phyloP scores from a whole-genome alignment of 2,329 filamentous ascomycete genomes.

The Curvularia sp. region DNA sequence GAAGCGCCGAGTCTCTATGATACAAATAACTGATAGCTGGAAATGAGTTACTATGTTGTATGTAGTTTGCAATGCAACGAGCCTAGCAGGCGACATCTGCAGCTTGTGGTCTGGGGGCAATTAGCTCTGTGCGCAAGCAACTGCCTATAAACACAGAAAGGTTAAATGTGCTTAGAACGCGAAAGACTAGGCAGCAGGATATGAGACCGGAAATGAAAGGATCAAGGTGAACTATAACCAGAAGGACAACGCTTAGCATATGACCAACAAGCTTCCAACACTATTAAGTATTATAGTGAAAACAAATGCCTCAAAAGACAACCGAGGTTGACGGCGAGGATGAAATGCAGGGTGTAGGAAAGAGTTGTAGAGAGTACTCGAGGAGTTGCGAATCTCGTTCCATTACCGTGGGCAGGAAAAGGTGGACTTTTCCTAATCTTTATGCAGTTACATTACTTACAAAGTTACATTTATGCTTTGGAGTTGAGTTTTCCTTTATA shows the following conservation, averaged over 20 bases:
- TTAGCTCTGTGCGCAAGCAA: neutral
- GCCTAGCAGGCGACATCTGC: neutral
- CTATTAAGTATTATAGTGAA: no score
- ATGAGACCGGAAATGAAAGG: neutral
- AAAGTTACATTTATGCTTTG: neutral
- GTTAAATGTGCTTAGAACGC: neutral
- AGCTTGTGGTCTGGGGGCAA: constrained; percentile 1
- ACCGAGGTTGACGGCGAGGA: constrained; percentile 1
- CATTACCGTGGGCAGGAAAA: neutral
- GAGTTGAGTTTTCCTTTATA: neutral
- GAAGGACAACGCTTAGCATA: no score
- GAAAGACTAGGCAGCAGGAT: neutral
- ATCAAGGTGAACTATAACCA: neutral
- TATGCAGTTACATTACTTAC: neutral
- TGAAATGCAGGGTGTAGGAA: neutral
- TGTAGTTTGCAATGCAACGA: neutral
- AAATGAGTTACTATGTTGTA: neutral
- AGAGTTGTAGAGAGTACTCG: constrained; percentile 6
- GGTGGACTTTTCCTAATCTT: neutral
- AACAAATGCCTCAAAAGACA: constrained; percentile 2
- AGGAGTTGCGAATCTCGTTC: neutral
- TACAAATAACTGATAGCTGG: neutral
- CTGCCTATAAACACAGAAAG: constrained; percentile 1
- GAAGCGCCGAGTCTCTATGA: neutral
- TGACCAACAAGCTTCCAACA: no score